Percentiles rank a stretch among this genome's conserved stretches.
These are phyloP conservation scores for Tulasnella calospora DNA, from an alignment of 768 basidiomycete species.

Conservation along the genomic window DNA sequence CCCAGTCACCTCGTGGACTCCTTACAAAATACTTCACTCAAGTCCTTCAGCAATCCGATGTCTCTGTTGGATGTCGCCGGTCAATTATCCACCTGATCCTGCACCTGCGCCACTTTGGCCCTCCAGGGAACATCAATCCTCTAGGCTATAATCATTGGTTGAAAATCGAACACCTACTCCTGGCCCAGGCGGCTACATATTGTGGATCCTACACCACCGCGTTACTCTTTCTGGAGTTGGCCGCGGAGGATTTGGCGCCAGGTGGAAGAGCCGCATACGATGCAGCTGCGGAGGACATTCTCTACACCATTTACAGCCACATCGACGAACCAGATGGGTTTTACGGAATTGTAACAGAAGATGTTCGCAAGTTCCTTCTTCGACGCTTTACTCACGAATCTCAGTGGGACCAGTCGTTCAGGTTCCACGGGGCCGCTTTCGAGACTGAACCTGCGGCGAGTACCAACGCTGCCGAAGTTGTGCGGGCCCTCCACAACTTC, in stretches of 20 bases:
- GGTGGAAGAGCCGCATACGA: slow-evolving; percentile 30
- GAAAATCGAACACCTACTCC: slow-evolving; percentile 61
- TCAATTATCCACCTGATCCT: slow-evolving; percentile 70
- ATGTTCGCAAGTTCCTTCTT: slow-evolving; percentile 75
- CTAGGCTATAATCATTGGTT: slow-evolving; percentile 75
- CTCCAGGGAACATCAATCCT: slow-evolving; percentile 39
- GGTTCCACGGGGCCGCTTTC: slow-evolving; percentile 78
- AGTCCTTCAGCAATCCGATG: slow-evolving; percentile 44
- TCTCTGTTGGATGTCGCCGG: slow-evolving; percentile 45
- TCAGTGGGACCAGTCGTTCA: slow-evolving; percentile 88
- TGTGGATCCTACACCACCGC: slow-evolving; percentile 88
- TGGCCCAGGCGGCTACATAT: slow-evolving; percentile 65
- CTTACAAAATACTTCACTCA: slow-evolving; percentile 54
- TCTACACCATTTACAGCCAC: slow-evolving; percentile 90
- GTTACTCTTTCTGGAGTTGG: slow-evolving; percentile 79
- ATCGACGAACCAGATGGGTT: slow-evolving; percentile 99
- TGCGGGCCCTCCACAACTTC: slow-evolving; percentile 78
- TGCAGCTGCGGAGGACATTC: slow-evolving; percentile 42
- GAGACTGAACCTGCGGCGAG: slow-evolving; percentile 52
- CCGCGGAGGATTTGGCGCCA: slow-evolving; percentile 42
- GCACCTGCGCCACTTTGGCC: slow-evolving; percentile 68
- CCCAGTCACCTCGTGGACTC: slow-evolving; percentile 28
- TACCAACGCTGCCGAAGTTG: slow-evolving; percentile 56
- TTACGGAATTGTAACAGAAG: slow-evolving; percentile 79
- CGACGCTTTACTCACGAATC: slow-evolving; percentile 88